Conservation (phyloP, 225 moss, liverwort and hornwort genomes). For the Polytrichum formosum region DNA sequence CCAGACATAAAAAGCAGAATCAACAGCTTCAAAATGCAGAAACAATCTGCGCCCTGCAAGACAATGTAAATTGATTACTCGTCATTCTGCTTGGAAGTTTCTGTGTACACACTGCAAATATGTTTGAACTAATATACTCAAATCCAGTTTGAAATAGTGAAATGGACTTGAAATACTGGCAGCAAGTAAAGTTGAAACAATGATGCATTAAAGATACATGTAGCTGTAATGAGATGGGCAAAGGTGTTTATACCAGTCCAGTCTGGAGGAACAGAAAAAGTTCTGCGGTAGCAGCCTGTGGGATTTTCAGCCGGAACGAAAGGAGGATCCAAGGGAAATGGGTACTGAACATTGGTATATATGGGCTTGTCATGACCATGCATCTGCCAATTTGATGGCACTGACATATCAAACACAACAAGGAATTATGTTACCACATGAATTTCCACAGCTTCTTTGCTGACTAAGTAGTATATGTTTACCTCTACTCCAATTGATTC, state of each 20-base stretch:
- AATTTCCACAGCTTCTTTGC: not conserved
- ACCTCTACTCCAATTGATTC: not conserved
- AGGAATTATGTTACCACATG: constrained; percentile 5
- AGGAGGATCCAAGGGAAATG: constrained; percentile 84
- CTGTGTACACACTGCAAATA: too few relatives aligned
- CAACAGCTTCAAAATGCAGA: constrained; percentile 86
- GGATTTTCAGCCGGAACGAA: constrained; percentile 86
- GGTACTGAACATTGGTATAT: constrained; percentile 94
- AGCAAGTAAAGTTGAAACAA: not conserved
- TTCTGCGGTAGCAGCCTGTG: constrained; percentile 87
- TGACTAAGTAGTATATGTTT: not conserved
- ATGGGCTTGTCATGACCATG: constrained; percentile 92
- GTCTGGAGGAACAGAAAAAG: constrained; percentile 58
- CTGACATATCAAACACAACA: constrained; percentile 47
- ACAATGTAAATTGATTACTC: not conserved
- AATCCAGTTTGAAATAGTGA: too few relatives aligned
- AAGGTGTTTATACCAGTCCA: constrained; percentile 63
- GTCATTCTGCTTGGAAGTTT: too few relatives aligned
- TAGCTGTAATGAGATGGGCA: constrained; percentile 2
- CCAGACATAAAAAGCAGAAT: constrained; percentile 97
- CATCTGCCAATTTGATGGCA: constrained; percentile 97
- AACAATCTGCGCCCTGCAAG: constrained; percentile 66
- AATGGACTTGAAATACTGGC: too few relatives aligned
- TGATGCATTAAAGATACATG: not conserved
- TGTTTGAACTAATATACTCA: too few relatives aligned